These are phyloP conservation scores for Cyberlindnera suaveolens DNA, from an alignment of 805 yeast genomes.

Conservation along the genomic window DNA sequence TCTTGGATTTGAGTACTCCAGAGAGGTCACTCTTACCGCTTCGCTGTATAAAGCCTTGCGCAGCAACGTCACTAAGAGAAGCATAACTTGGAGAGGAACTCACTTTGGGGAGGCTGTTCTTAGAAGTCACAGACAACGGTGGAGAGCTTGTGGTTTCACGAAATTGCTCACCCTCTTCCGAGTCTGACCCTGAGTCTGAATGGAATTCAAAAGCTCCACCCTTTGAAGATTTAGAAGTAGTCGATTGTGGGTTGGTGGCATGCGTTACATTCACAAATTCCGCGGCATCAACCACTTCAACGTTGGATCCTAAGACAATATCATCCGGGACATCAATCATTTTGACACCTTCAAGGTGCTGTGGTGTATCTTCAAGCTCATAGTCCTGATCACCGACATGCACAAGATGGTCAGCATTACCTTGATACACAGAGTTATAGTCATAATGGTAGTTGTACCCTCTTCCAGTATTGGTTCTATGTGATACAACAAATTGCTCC, in stretches of 20 bases:
- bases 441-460: slow-evolving; percentile 77
- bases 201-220: slow-evolving; percentile 9
- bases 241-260: neutral
- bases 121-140: slow-evolving; percentile 4
- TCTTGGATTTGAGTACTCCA: slow-evolving; percentile 2
- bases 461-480: slow-evolving; percentile 63
- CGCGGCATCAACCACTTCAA: slow-evolving; percentile 15
- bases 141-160: neutral
- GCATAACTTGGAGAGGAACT: slow-evolving; percentile 34
- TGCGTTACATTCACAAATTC: slow-evolving; percentile 1
- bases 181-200: slow-evolving; percentile 22
- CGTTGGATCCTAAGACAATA: slow-evolving; percentile 23
- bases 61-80: slow-evolving; percentile 47
- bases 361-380: slow-evolving; percentile 18
- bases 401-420: slow-evolving; percentile 27
- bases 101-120: slow-evolving; percentile 12
- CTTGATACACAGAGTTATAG: slow-evolving; percentile 69
- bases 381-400: slow-evolving; percentile 17
- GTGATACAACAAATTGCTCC: slow-evolving; percentile 50
- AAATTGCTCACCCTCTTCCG: slow-evolving; percentile 9
- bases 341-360: slow-evolving; percentile 22
- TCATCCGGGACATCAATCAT: slow-evolving; percentile 25
- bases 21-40: slow-evolving; percentile 3
- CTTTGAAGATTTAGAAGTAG: neutral
- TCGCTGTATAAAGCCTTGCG: slow-evolving; percentile 28